Evolutionary conservation across 1,284 basidiomycete species (phyloP).

Genomic region (Prillingera fragicola): DNA sequence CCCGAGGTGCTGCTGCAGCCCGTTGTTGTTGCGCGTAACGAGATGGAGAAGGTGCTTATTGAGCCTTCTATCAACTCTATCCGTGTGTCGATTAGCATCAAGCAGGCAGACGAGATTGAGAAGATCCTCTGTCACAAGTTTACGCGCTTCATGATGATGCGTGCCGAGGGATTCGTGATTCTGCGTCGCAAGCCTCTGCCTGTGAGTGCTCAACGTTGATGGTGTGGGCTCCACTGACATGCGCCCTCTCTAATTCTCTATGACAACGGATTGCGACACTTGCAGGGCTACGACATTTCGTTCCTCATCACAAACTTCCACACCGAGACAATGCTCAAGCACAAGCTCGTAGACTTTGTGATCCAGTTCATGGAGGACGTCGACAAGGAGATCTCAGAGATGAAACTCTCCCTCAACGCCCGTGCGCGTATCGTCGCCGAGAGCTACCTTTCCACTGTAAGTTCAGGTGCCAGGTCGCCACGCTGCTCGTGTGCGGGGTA

Average conservation of each 20-base stretch:
- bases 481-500: too few species aligned
- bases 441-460: slow-evolving; percentile 47
- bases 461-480: slow-evolving; percentile 18
- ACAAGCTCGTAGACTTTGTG: slow-evolving; percentile 99
- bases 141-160: slow-evolving; percentile 98
- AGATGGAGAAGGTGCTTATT: slow-evolving; percentile 93
- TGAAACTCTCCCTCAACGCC: slow-evolving; percentile 74
- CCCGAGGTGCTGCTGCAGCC: slow-evolving; percentile 93
- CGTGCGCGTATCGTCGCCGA: slow-evolving; percentile 96
- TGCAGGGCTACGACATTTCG: slow-evolving; percentile 92
- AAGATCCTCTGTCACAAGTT: slow-evolving; percentile 96
- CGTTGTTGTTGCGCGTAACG: slow-evolving; percentile 88
- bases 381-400: slow-evolving; percentile 56
- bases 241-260: too few species aligned
- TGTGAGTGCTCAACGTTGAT: too few species aligned
- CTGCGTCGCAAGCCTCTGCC: slow-evolving; percentile 87
- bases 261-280: too few species aligned
- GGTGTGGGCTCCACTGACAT: too few species aligned
- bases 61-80: slow-evolving; percentile 97
- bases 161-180: slow-evolving; percentile 95
- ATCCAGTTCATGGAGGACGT: slow-evolving; percentile 99
- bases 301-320: slow-evolving; percentile 98
- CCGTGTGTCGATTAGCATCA: slow-evolving; percentile 93
- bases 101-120: slow-evolving; percentile 99
- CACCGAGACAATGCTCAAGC: slow-evolving; percentile 96